Percentiles rank a stretch among this genome's conserved stretches.
These are phyloP conservation scores for Malassezia brasiliensis DNA, from an alignment of 1,284 basidiomycete genomes.

Conservation along the genomic window DNA sequence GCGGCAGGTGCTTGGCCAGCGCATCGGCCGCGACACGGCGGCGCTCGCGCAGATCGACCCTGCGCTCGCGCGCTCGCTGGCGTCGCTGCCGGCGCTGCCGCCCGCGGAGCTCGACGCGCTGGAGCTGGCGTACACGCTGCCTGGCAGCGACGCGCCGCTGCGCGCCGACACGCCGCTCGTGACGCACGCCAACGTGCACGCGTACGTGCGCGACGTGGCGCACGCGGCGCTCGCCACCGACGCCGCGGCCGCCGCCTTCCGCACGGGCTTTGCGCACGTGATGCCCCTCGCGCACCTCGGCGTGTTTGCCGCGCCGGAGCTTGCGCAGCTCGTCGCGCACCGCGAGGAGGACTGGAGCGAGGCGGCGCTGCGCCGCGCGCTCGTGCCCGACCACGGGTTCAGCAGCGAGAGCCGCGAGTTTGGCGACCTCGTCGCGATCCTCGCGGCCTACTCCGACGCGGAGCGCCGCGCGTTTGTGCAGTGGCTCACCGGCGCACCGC, in stretches of 20 bases:
- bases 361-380: constrained; percentile 70
- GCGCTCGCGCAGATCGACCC: constrained; percentile 65
- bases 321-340: constrained; percentile 87
- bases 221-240: constrained; percentile 28
- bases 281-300: constrained; percentile 82
- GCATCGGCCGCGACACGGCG: constrained; percentile 70
- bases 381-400: constrained; percentile 98
- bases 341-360: constrained; percentile 60
- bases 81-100: constrained; percentile 61
- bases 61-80: constrained; percentile 72
- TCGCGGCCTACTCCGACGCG: constrained; percentile 66
- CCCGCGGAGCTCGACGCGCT: constrained; percentile 65
- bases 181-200: constrained; percentile 71
- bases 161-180: constrained; percentile 79
- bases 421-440: constrained; percentile 72
- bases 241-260: constrained; percentile 41
- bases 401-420: constrained; percentile 85
- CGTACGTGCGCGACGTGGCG: constrained; percentile 63
- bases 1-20: constrained; percentile 72
- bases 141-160: constrained; percentile 58
- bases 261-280: constrained; percentile 57
- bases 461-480: constrained; percentile 81
- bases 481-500: constrained; percentile 82
- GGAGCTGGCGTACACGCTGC: constrained; percentile 86
- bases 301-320: constrained; percentile 85